A percentile compares a stretch with the other conserved stretches of the same genome.
Conservation (phyloP, 345 rosid genomes). For the Bruguiera sexangula region DNA sequence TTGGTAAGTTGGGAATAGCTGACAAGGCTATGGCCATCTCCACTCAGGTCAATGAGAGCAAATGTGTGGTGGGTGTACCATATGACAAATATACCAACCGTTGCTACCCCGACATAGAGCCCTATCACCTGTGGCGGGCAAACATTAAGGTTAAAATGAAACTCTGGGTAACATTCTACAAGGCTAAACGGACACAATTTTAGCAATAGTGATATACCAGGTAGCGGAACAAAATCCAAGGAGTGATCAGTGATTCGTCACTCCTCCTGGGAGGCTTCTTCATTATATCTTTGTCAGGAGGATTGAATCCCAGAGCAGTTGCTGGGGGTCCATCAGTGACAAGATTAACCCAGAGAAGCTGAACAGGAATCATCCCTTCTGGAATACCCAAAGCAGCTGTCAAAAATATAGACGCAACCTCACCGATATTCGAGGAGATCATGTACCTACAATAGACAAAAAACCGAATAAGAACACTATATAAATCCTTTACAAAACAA, state of each 20-base stretch:
- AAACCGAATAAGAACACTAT: neutral
- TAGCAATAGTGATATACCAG: slow-evolving; percentile 40
- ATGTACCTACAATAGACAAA: slow-evolving; percentile 63
- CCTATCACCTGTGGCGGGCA: slow-evolving; percentile 68
- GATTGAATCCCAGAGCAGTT: slow-evolving; percentile 95
- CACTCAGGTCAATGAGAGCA: slow-evolving; percentile 82
- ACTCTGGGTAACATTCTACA: neutral
- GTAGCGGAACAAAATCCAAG: slow-evolving; percentile 99
- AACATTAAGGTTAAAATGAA: slow-evolving; percentile 2
- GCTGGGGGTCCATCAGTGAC: slow-evolving; percentile 99
- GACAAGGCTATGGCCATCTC: slow-evolving; percentile 86
- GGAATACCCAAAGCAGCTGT: slow-evolving; percentile 99
- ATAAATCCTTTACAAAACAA: neutral
- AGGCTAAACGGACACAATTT: neutral
- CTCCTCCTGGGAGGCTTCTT: slow-evolving; percentile 90
- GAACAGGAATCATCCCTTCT: slow-evolving; percentile 98
- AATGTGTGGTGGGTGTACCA: slow-evolving; percentile 79
- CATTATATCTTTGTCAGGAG: slow-evolving; percentile 92
- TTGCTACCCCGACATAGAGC: slow-evolving; percentile 83
- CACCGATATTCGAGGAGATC: slow-evolving; percentile 98
- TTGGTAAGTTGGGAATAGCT: slow-evolving; percentile 74
- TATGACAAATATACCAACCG: slow-evolving; percentile 88
- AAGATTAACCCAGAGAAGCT: slow-evolving; percentile 98
- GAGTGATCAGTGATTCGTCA: slow-evolving; percentile 78
- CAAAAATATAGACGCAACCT: slow-evolving; percentile 92